Evolutionary conservation across 768 basidiomycete species (phyloP), one percentile per base, ranked within the genome.

Genomic region (Leccinum variicolor): DNA sequence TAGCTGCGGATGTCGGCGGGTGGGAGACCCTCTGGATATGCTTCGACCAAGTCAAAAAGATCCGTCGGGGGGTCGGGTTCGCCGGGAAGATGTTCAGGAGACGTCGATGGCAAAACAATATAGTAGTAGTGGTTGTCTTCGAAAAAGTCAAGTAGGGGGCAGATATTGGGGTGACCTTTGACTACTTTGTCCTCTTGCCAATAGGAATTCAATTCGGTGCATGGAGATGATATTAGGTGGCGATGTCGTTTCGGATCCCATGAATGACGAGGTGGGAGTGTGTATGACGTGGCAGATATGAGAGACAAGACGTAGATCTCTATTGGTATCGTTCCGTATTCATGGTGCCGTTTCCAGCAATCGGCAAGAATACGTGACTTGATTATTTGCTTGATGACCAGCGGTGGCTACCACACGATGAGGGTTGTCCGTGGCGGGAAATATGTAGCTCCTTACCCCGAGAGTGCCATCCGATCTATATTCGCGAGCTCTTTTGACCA

Each of bases 331-430:
- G 97, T 97, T 56, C 96, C 96, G 71, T 91, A 84, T 60, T 88
- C 84, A 45, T 91, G 90, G 71, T 99, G 96, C 68, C 91, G 92
- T 78, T 98, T 98, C 97, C 97, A 99, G 73, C 96, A 98, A 76
- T 99, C 96, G 29, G 96, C 96, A 53, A 99, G 82, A 58, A 99
- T 99, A 52, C 97, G 90, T 49, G 92, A 94, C 74, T 98, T 98
- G 79, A 98, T 95, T 67, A 98, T 88, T 74, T 97, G 95, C 69
- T 99, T 99, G 75, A 99, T 94, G 65, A 99, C 89, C 58, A 97
- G 76, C 36, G 90, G 86, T 4, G 94, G 89, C 93, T 94, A 52
- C 55, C 31, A 39, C 29, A 53, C 10, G 49, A 57, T 62, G 50
- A 64, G 63, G 47, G 46, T 43, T 41, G 50, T 8, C 46, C 28